phyloP scores from a whole-genome alignment of 352 stramenopile species.

The Lagenidium sp. region DNA sequence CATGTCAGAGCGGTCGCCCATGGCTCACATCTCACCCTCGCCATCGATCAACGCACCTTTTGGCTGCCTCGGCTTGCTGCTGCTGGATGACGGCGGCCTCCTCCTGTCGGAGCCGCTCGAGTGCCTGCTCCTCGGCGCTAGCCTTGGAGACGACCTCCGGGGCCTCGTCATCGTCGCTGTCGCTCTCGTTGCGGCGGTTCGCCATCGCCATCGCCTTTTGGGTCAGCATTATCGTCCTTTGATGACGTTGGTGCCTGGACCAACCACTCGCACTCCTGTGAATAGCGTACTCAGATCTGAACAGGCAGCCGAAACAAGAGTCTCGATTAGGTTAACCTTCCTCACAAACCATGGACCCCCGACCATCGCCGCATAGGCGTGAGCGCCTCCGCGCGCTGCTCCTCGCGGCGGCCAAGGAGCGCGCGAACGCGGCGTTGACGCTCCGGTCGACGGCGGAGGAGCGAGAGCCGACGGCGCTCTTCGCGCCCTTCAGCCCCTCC shows the following conservation, averaged over 20 bases:
- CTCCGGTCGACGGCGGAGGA: slow-evolving; percentile 6
- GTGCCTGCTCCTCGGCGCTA: slow-evolving; percentile 43
- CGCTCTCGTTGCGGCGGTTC: slow-evolving; percentile 7
- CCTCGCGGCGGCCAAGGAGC: slow-evolving; percentile 48
- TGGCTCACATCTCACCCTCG: no score
- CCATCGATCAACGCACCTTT: slow-evolving; percentile 19
- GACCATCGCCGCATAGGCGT: slow-evolving; percentile 11
- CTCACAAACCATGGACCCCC: not conserved
- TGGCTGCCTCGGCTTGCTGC: not conserved
- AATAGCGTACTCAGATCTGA: slow-evolving; percentile 3
- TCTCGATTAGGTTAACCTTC: slow-evolving; percentile 3
- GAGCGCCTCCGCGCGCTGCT: slow-evolving; percentile 43
- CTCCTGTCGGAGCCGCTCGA: slow-evolving; percentile 38
- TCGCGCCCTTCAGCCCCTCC: slow-evolving; percentile 72
- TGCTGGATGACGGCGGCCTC: slow-evolving; percentile 21
- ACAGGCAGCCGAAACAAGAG: no score
- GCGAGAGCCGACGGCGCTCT: slow-evolving; percentile 19
- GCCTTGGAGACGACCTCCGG: slow-evolving; percentile 72
- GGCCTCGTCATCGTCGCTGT: slow-evolving; percentile 56
- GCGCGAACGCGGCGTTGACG: slow-evolving; percentile 34
- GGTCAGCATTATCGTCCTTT: slow-evolving; percentile 14
- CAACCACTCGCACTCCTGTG: not conserved
- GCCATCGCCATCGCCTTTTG: slow-evolving; percentile 12
- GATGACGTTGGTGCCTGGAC: slow-evolving; percentile 9
- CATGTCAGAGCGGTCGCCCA: no score